Percentiles rank a stretch among this genome's conserved stretches.
These are phyloP conservation scores for Aquanectria penicillioides DNA, from an alignment of 2,329 filamentous ascomycete species.

Conservation along the genomic window DNA sequence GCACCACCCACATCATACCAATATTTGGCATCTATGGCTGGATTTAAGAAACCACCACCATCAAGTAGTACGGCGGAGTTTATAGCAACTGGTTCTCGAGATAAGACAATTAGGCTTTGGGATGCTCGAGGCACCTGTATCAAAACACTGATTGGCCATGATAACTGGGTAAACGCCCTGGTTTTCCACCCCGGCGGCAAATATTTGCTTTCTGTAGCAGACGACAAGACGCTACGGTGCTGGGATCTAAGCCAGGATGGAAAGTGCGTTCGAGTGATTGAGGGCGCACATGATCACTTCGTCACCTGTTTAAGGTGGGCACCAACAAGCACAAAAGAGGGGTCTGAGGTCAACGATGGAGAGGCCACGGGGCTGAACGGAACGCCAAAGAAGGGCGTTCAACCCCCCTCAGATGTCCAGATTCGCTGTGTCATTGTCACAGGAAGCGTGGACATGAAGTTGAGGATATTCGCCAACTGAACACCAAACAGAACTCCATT, in stretches of 20 bases:
- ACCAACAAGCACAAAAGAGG: conserved; percentile 54
- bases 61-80: conserved; percentile 83
- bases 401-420: conserved; percentile 59
- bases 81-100: conserved; percentile 86
- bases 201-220: conserved; percentile 84
- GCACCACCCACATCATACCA: conserved; percentile 82
- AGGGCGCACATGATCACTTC: conserved; percentile 84
- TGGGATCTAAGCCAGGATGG: conserved; percentile 94
- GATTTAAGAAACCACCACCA: conserved; percentile 83
- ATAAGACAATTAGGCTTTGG: conserved; percentile 92
- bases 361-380: background rate
- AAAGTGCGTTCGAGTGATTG: conserved; percentile 84
- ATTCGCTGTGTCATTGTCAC: conserved; percentile 90
- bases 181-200: conserved; percentile 93
- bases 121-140: conserved; percentile 85
- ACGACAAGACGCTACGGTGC: conserved; percentile 91
- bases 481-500: too few species aligned
- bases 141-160: conserved; percentile 86
- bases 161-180: conserved; percentile 90
- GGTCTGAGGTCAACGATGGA: background rate
- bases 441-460: conserved; percentile 69
- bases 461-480: conserved; percentile 28
- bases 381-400: conserved; percentile 8
- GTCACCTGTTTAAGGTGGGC: conserved; percentile 90
- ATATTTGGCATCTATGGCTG: conserved; percentile 81